phyloP scores from a whole-genome alignment of 2,329 filamentous ascomycete species.

The Colletotrichum filicis region DNA sequence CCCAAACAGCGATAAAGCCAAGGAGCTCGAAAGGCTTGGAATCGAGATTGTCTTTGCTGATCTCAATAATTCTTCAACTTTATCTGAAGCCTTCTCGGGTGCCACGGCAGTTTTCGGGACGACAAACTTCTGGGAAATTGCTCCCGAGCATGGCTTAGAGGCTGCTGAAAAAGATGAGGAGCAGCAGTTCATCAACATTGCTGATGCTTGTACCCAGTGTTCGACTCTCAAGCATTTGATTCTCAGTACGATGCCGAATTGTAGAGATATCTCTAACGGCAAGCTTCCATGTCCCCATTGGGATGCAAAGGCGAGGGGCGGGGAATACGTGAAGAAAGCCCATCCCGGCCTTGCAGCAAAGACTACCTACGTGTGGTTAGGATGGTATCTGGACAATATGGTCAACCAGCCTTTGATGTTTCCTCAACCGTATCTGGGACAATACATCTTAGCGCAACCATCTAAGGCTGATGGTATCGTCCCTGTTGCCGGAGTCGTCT shows the following conservation, averaged over 20 bases:
- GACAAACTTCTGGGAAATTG: not conserved
- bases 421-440: conserved; percentile 23
- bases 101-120: not conserved
- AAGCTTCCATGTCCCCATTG: conserved; percentile 51
- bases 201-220: conserved; percentile 50
- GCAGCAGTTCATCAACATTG: conserved; percentile 53
- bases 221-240: conserved; percentile 54
- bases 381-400: conserved; percentile 49
- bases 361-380: conserved; percentile 52
- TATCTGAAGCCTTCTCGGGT: not conserved
- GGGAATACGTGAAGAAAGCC: conserved; percentile 51
- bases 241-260: conserved; percentile 56
- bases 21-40: not conserved
- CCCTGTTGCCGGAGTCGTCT: conserved; percentile 39
- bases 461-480: conserved; percentile 36
- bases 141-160: not conserved
- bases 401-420: not conserved
- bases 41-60: not conserved
- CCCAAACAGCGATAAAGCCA: not conserved
- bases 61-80: not conserved
- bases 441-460: conserved; percentile 37
- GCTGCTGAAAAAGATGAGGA: conserved; percentile 45
- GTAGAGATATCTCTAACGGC: conserved; percentile 44
- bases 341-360: conserved; percentile 43
- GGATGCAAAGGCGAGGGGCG: conserved; percentile 53